Evolutionary conservation across 208 protist genomes (phyloP).

Genomic region (Blechomonas ayalai): DNA sequence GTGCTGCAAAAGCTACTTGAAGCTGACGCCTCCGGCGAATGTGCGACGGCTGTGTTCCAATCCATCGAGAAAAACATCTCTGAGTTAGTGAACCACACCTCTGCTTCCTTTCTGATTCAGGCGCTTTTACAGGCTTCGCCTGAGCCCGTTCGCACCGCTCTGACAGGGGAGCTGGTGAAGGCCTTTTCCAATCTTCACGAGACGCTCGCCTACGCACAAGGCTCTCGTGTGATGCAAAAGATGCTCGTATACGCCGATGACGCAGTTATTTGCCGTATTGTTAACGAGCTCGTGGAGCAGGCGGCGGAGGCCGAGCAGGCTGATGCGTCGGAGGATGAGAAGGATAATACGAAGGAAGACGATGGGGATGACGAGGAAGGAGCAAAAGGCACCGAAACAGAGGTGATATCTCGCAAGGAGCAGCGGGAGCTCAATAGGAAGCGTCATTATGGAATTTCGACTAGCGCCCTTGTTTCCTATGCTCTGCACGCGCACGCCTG

Average conservation of each 20-base stretch:
- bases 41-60: slow-evolving; percentile 13
- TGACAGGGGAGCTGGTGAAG: slow-evolving; percentile 24
- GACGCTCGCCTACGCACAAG: slow-evolving; percentile 53
- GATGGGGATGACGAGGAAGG: slow-evolving; percentile 22
- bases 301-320: slow-evolving; percentile 7
- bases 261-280: slow-evolving; percentile 34
- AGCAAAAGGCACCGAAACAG: slow-evolving; percentile 8
- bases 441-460: slow-evolving; percentile 56
- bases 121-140: slow-evolving; percentile 44
- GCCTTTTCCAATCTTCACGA: slow-evolving; percentile 43
- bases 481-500: slow-evolving; percentile 74
- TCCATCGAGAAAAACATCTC: slow-evolving; percentile 21
- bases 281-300: slow-evolving; percentile 29
- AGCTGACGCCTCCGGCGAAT: slow-evolving; percentile 15
- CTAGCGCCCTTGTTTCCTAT: slow-evolving; percentile 61
- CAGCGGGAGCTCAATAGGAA: slow-evolving; percentile 53
- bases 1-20: slow-evolving; percentile 81
- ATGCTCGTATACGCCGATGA: slow-evolving; percentile 65
- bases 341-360: slow-evolving; percentile 27
- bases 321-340: slow-evolving; percentile 12
- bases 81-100: slow-evolving; percentile 43
- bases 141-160: slow-evolving; percentile 26
- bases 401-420: slow-evolving; percentile 28
- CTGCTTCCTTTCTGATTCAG: slow-evolving; percentile 68
- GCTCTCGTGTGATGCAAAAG: slow-evolving; percentile 84